Base-by-base conservation (phyloP, 1,139 yeast species). In the Blastobotrys buckinghamii region DNA sequence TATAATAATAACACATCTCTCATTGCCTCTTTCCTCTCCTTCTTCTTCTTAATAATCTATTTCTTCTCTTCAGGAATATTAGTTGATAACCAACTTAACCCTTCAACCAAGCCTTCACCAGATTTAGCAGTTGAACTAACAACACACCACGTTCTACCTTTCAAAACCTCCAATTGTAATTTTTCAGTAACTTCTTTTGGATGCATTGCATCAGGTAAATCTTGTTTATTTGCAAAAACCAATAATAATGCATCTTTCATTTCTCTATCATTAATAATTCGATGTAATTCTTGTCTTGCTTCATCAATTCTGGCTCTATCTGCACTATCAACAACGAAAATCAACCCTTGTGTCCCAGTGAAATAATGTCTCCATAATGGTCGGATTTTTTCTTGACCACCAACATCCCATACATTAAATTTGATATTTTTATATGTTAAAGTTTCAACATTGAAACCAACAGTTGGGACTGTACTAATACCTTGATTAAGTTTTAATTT, bases 331-430 rank as follows among this genome's bases (percentile, higher is more conserved):
- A 90, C 85, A 47, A 90, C 97, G 66, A 86, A 90, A 50, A 90
- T 87, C 53, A 90, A 75, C n/a, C 96, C 96, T 62, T 88, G 86
- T 2, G 97, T 87, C 29, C 96, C 96, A 12, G 96, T 86, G 68
- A 84, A 88, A 68, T 89, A 90, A 65, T 89, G 96, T 67, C 97
- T 80, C 97, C 97, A 89, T 48, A 89, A 73, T 0, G 95, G 95
- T 61, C 96, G 77, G 57, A 87, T 79, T 66, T 95, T 75, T 61
- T 87, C 95, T 70, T 88, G 96, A 65, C 96, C 97, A 70, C 96
- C 97, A 51, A 94, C 94, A 67, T 89, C 97, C 97, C 97, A 90
- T 58, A 92, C 94, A 54, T 92, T 92, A 74, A 89, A 88, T 52
- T 86, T 81, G 53, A 89, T 82, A 66, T 87, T 87, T 66, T 84